These are phyloP conservation scores for Taxawa tesnikishii DNA, from an alignment of 2,329 filamentous ascomycete species.

Conservation along the genomic window DNA sequence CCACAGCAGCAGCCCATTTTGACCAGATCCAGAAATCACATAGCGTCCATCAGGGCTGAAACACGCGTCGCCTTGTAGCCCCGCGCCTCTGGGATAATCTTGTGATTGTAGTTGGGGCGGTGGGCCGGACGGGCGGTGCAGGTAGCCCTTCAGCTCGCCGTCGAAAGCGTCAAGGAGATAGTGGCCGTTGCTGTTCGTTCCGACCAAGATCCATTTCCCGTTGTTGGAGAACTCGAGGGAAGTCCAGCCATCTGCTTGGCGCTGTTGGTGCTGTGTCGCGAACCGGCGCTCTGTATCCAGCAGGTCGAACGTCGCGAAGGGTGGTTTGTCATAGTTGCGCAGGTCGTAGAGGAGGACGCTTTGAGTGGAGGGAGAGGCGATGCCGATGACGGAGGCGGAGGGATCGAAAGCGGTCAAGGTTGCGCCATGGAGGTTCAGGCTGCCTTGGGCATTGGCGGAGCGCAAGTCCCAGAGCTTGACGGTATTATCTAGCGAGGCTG, in stretches of 20 bases:
- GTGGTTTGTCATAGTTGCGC: conserved; percentile 84
- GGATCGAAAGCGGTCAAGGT: conserved; percentile 85
- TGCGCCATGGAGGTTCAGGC: conserved; percentile 67
- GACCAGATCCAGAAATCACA: conserved; percentile 65
- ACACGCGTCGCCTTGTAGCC: conserved; percentile 61
- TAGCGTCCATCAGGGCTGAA: conserved; percentile 85
- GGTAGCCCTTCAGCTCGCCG: conserved; percentile 45
- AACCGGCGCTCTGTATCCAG: conserved; percentile 47
- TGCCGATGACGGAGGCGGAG: conserved; percentile 80
- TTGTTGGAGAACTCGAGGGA: conserved; percentile 94
- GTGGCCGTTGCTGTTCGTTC: conserved; percentile 73
- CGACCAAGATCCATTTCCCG: conserved; percentile 73
- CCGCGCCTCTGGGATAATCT: neutral
- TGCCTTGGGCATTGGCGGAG: conserved; percentile 67
- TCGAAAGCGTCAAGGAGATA: conserved; percentile 91
- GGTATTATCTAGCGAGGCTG: conserved; percentile 81
- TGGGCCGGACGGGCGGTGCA: conserved; percentile 16
- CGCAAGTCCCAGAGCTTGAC: conserved; percentile 82
- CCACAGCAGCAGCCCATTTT: conserved; percentile 72
- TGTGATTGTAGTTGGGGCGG: conserved; percentile 1
- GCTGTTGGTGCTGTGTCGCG: conserved; percentile 37
- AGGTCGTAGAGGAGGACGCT: conserved; percentile 82
- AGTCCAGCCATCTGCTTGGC: conserved; percentile 55
- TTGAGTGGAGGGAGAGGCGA: conserved; percentile 70
- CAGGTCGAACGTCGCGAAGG: conserved; percentile 78